These are phyloP conservation scores for Aspergillus fumigatiaffinis DNA, from an alignment of 2,329 filamentous ascomycete species.

Conservation along the genomic window DNA sequence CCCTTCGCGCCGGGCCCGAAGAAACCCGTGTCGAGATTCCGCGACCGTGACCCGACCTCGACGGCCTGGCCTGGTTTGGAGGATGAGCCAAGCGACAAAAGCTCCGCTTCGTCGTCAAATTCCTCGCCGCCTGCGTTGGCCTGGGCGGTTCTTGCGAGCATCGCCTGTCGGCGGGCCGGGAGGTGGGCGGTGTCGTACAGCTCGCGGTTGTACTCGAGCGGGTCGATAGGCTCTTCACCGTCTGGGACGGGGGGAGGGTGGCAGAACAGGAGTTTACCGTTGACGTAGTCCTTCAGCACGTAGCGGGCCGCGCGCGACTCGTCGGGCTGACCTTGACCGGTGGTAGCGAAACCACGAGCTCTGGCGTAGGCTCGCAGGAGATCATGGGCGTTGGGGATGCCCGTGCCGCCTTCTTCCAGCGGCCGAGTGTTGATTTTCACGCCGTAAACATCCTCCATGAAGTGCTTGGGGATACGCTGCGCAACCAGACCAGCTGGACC, in stretches of 20 bases:
- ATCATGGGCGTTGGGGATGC: conserved; percentile 78
- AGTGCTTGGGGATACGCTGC: conserved; percentile 77
- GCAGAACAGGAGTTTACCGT: conserved; percentile 88
- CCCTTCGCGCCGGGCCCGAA: conserved; percentile 63
- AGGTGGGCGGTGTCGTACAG: conserved; percentile 81
- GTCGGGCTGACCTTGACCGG: conserved; percentile 85
- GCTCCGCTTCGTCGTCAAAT: conserved; percentile 21
- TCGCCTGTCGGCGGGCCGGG: conserved; percentile 71
- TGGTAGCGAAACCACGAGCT: conserved; percentile 85
- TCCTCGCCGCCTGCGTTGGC: conserved; percentile 15
- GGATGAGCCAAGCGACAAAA: conserved; percentile 9
- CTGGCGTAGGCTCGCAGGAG: conserved; percentile 80
- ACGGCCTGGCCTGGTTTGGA: conserved; percentile 38
- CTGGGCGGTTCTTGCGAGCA: conserved; percentile 47
- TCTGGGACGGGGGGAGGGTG: conserved; percentile 67
- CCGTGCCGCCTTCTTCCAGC: conserved; percentile 87
- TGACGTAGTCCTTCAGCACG: conserved; percentile 95
- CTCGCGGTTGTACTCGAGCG: conserved; percentile 76
- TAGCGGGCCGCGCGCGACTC: conserved; percentile 87
- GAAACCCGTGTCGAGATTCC: conserved; percentile 80
- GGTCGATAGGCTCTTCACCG: conserved; percentile 53
- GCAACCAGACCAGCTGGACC: conserved; percentile 82
- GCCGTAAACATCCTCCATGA: conserved; percentile 90
- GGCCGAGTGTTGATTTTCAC: conserved; percentile 80
- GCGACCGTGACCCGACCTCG: conserved; percentile 69